These are phyloP conservation scores for Ascochyta koolunga DNA, from an alignment of 2,329 filamentous ascomycete species.

Conservation along the genomic window DNA sequence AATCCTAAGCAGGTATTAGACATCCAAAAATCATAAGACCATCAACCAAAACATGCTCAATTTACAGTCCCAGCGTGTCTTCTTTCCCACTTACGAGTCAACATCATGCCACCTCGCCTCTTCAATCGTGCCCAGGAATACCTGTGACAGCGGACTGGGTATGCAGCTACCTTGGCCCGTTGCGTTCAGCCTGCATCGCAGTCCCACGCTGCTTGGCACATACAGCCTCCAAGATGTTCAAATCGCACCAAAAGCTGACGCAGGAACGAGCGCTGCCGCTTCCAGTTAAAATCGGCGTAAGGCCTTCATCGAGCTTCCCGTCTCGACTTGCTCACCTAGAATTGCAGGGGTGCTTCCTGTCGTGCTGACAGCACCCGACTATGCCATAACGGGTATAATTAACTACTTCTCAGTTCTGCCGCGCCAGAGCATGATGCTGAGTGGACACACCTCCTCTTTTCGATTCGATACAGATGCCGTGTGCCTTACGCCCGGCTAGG, in stretches of 20 bases:
- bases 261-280: conserved; percentile 4
- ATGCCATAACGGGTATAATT: not conserved
- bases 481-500: not conserved
- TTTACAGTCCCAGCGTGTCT: not conserved
- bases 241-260: conserved; percentile 5
- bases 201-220: conserved; percentile 9
- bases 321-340: conserved; percentile 5
- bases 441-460: not conserved
- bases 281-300: conserved; percentile 4
- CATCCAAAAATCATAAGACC: not conserved
- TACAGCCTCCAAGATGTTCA: not conserved
- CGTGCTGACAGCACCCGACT: conserved; percentile 8
- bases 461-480: not conserved
- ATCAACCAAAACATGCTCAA: not conserved
- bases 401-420: not conserved
- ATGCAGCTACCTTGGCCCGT: not conserved
- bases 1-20: conserved; percentile 17
- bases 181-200: not conserved
- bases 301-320: not conserved
- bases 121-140: not conserved
- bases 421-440: not conserved
- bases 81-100: not conserved
- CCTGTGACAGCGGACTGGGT: not conserved
- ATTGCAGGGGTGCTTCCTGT: conserved; percentile 2
- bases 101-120: not conserved